Percentiles rank a stretch among this genome's conserved stretches.
Evolutionary conservation across 257 asterid species (phyloP).

Genomic region (Solanum infundibuliforme): DNA sequence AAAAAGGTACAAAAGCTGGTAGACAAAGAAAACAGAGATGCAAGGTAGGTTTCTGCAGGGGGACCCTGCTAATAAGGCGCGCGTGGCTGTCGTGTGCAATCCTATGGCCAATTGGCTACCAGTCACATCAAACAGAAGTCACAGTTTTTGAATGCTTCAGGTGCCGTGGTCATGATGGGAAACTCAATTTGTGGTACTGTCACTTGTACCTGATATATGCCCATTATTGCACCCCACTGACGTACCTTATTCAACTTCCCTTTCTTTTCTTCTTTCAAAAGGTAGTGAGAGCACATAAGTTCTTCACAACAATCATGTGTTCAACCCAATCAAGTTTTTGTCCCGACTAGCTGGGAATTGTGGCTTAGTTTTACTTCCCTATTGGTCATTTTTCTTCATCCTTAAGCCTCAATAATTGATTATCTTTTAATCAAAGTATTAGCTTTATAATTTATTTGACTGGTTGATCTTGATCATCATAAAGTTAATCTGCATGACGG

Average conservation of each 20-base stretch:
- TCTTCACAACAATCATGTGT: neutral
- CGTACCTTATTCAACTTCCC: neutral
- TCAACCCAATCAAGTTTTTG: neutral
- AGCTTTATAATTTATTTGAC: neutral
- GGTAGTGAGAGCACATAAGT: neutral
- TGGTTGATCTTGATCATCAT: neutral
- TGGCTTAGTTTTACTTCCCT: neutral
- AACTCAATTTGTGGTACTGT: conserved; percentile 18
- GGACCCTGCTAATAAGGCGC: conserved; percentile 28
- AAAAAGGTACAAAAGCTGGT: conserved; percentile 1
- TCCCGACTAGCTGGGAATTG: neutral
- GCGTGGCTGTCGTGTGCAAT: conserved; percentile 39
- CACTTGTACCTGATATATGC: conserved; percentile 7
- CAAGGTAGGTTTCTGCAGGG: conserved; percentile 16
- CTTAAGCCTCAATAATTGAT: neutral
- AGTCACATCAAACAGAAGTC: conserved; percentile 21
- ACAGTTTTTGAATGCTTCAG: neutral
- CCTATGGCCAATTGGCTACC: conserved; percentile 19
- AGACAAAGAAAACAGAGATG: conserved; percentile 18
- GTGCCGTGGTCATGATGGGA: conserved; percentile 26
- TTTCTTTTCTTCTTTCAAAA: neutral
- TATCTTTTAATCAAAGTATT: neutral
- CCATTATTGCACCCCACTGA: conserved; percentile 9
- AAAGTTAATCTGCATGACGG: neutral
- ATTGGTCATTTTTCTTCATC: neutral